Conservation (phyloP, 441 rosid genomes). For the Croton laevigatus region DNA sequence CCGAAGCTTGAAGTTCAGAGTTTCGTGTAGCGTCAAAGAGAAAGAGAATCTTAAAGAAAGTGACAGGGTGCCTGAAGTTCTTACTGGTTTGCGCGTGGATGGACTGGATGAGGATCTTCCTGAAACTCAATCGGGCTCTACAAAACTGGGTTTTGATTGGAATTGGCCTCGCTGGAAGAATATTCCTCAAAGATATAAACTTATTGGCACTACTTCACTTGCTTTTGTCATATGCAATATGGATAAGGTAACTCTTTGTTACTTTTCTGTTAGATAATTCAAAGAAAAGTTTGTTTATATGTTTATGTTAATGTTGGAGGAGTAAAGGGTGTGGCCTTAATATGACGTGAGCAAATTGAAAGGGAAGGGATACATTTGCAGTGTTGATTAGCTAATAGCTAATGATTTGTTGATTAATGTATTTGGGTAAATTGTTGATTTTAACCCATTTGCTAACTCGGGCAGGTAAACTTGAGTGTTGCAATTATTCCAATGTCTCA, state of each 20-base stretch:
- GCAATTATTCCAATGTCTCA: slow-evolving; percentile 97
- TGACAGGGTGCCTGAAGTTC: slow-evolving; percentile 29
- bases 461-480: slow-evolving; percentile 86
- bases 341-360: not conserved
- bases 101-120: slow-evolving; percentile 30
- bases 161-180: slow-evolving; percentile 84
- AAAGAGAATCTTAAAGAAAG: slow-evolving; percentile 46
- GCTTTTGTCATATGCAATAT: slow-evolving; percentile 93
- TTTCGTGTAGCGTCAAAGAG: slow-evolving; percentile 53
- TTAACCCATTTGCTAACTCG: slow-evolving; percentile 7
- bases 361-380: not conserved
- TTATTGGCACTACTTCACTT: slow-evolving; percentile 79
- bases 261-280: slow-evolving; percentile 16
- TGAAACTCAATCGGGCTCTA: slow-evolving; percentile 16
- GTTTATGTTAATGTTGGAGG: not conserved
- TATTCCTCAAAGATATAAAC: slow-evolving; percentile 72
- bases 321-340: not conserved
- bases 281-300: not conserved
- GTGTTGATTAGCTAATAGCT: not conserved
- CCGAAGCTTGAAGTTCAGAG: slow-evolving; percentile 37
- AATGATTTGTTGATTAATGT: not conserved
- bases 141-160: slow-evolving; percentile 36
- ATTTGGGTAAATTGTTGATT: not conserved
- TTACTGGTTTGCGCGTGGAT: slow-evolving; percentile 32
- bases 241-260: slow-evolving; percentile 61